Conservation (phyloP, 495 filamentous ascomycete species). For the Cairneyella variabilis region DNA sequence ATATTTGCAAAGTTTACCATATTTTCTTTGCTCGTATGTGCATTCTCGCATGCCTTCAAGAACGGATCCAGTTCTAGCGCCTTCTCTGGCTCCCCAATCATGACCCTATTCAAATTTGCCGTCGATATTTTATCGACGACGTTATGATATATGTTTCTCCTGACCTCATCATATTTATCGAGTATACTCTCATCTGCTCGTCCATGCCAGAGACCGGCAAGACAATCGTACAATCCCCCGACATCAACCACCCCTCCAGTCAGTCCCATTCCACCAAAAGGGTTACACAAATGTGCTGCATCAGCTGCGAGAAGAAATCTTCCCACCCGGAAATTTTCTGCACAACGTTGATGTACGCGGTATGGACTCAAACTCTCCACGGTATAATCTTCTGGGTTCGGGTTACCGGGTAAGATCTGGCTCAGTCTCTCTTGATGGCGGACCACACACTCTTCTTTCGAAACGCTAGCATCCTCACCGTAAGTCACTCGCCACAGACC, state of each 20-base stretch:
- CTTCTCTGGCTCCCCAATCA: conserved; percentile 32
- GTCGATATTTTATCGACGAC: conserved; percentile 53
- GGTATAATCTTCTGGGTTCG: conserved; percentile 50
- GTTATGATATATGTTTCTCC: conserved; percentile 49
- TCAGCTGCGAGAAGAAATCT: conserved; percentile 56
- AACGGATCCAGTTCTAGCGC: conserved; percentile 34
- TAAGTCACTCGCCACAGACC: conserved; percentile 57
- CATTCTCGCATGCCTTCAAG: conserved; percentile 20
- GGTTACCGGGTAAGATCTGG: conserved; percentile 53
- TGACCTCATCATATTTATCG: conserved; percentile 51
- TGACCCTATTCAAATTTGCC: conserved; percentile 43
- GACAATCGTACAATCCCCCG: conserved; percentile 52
- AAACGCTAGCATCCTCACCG: conserved; percentile 47
- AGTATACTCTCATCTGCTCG: conserved; percentile 52
- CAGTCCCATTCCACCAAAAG: conserved; percentile 55
- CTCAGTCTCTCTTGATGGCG: conserved; percentile 50
- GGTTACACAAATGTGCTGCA: conserved; percentile 53
- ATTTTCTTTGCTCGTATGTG: background rate
- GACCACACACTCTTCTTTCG: conserved; percentile 44
- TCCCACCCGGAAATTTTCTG: conserved; percentile 49
- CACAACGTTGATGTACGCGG: conserved; percentile 57
- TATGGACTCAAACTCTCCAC: conserved; percentile 54
- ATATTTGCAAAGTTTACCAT: background rate
- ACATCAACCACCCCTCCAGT: conserved; percentile 59
- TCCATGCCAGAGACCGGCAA: conserved; percentile 51